phyloP scores from a whole-genome alignment of 2,329 filamentous ascomycete species.

The Colletotrichum acutatum region DNA sequence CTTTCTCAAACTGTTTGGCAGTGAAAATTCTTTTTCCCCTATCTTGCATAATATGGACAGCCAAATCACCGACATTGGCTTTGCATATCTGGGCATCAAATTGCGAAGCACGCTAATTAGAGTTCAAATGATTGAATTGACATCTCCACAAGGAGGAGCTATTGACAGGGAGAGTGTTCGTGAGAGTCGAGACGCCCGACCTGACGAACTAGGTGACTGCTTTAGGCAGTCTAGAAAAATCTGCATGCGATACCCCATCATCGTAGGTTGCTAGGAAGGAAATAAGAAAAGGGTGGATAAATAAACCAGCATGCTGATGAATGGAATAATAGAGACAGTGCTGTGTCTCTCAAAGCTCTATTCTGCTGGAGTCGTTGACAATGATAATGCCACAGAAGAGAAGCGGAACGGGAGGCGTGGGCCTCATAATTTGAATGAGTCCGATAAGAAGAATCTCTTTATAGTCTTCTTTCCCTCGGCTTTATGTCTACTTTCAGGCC shows the following conservation, averaged over 20 bases:
- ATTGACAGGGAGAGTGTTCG: neutral
- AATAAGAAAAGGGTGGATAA: neutral
- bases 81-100: neutral
- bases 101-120: neutral
- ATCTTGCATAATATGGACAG: neutral
- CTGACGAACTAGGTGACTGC: neutral
- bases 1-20: neutral
- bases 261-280: neutral
- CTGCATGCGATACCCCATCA: slow-evolving; percentile 4
- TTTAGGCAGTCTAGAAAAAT: slow-evolving; percentile 17
- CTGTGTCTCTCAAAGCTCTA: neutral
- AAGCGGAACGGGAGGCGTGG: neutral
- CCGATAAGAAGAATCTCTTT: neutral
- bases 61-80: neutral
- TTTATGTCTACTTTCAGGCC: neutral
- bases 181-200: neutral
- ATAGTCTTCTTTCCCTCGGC: slow-evolving; percentile 9
- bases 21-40: neutral
- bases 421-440: neutral
- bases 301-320: slow-evolving; percentile 2
- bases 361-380: neutral
- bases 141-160: neutral
- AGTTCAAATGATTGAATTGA: slow-evolving; percentile 28
- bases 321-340: neutral
- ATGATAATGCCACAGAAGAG: neutral